A percentile compares a stretch with the other conserved stretches of the same genome.
Conservation (phyloP, 1,139 yeast species). For the Arxiozyma bovina region DNA sequence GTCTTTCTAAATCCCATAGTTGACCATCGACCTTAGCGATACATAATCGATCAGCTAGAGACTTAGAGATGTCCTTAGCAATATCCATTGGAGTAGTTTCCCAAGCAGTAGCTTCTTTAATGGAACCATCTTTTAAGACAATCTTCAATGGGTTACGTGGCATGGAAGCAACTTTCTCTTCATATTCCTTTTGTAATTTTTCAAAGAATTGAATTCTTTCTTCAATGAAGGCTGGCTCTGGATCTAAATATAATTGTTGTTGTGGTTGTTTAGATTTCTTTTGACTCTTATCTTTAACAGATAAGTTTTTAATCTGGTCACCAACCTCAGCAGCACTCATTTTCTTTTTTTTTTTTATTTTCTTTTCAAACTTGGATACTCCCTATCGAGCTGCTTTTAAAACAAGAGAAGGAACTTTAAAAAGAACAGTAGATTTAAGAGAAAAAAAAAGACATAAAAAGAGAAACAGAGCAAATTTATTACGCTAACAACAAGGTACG, state of each 20-base stretch:
- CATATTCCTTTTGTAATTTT: conserved; percentile 67
- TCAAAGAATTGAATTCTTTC: conserved; percentile 75
- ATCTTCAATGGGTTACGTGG: conserved; percentile 58
- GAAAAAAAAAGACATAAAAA: no score
- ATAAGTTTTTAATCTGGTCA: conserved; percentile 47
- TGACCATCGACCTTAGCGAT: conserved; percentile 85
- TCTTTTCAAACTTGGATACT: neutral
- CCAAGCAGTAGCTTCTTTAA: conserved; percentile 72
- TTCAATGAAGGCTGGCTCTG: conserved; percentile 75
- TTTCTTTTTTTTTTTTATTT: neutral
- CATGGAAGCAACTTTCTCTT: conserved; percentile 58
- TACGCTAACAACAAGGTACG: no score
- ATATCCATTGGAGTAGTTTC: conserved; percentile 87
- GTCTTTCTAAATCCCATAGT: conserved; percentile 94
- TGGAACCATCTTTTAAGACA: conserved; percentile 79
- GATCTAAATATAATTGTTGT: conserved; percentile 48
- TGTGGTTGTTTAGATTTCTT: conserved; percentile 28
- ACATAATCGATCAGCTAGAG: conserved; percentile 80
- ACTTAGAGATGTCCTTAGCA: conserved; percentile 76
- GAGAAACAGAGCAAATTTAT: neutral
- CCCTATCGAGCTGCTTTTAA: neutral
- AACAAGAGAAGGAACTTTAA: neutral
- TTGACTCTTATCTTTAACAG: conserved; percentile 33
- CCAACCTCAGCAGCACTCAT: conserved; percentile 33
- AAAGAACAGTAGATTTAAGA: no score